These are phyloP conservation scores for Ustilago hordei DNA, from an alignment of 1,284 basidiomycete species.

Conservation along the genomic window DNA sequence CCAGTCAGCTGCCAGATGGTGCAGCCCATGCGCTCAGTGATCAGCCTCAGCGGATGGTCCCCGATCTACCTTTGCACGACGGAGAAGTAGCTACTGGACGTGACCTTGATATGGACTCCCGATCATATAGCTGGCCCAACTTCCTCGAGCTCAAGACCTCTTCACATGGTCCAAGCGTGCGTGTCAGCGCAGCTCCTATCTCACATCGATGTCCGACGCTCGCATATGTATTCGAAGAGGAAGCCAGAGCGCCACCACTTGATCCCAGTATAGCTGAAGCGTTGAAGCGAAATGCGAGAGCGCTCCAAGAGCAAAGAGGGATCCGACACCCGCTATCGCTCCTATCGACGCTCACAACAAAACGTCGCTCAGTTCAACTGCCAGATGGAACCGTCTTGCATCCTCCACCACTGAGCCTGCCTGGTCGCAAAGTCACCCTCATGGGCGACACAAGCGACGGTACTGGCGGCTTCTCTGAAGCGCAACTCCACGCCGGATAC, in stretches of 20 bases:
- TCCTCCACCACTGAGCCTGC: conserved; percentile 59
- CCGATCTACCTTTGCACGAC: conserved; percentile 57
- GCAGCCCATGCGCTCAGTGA: conserved; percentile 27
- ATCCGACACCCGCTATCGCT: conserved; percentile 63
- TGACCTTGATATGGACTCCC: conserved; percentile 54
- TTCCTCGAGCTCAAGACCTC: conserved; percentile 47
- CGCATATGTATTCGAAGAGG: conserved; percentile 64
- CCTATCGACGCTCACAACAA: conserved; percentile 42
- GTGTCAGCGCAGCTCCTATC: conserved; percentile 65
- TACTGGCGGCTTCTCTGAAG: conserved; percentile 45
- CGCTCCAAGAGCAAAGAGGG: conserved; percentile 50
- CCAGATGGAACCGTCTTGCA: conserved; percentile 61
- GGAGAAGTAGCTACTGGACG: conserved; percentile 57
- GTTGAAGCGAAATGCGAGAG: conserved; percentile 56
- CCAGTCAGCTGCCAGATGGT: conserved; percentile 10
- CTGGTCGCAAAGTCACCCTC: conserved; percentile 64
- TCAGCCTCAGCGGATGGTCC: conserved; percentile 38
- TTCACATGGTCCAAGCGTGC: conserved; percentile 35
- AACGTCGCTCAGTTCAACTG: conserved; percentile 52
- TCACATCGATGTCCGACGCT: conserved; percentile 65
- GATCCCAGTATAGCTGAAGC: conserved; percentile 43
- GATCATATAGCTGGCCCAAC: conserved; percentile 57
- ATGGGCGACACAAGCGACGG: conserved; percentile 67
- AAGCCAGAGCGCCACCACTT: conserved; percentile 42
- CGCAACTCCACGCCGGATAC: conserved; percentile 20